Evolutionary conservation across 768 basidiomycete genomes (phyloP).

Genomic region (Rhizopogon vesiculosus): DNA sequence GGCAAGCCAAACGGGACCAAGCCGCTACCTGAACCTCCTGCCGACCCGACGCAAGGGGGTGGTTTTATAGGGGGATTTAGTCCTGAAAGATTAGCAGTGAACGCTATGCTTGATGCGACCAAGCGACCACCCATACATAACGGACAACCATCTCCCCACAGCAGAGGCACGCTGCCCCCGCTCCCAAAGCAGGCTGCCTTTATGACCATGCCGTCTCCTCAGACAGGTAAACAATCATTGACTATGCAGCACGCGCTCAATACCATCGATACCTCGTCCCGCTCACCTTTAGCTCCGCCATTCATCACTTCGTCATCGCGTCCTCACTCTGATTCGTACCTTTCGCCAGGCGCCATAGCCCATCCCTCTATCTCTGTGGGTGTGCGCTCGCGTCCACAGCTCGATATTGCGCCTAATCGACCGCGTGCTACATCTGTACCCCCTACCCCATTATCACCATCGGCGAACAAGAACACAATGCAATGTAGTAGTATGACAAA

Average conservation of each 20-base stretch:
- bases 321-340: constrained; percentile 29
- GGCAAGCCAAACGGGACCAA: constrained; percentile 12
- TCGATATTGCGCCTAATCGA: constrained; percentile 11
- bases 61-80: constrained; percentile 50
- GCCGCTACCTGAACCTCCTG: constrained; percentile 12
- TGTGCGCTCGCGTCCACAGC: constrained; percentile 8
- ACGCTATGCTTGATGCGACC: constrained; percentile 4
- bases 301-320: constrained; percentile 18
- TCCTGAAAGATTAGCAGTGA: constrained; percentile 10
- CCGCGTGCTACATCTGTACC: constrained; percentile 17
- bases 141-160: constrained; percentile 6
- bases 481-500: constrained; percentile 69
- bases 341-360: constrained; percentile 4
- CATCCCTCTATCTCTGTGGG: constrained; percentile 3
- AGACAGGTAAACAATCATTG: constrained; percentile 22
- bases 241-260: constrained; percentile 33
- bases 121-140: constrained; percentile 6
- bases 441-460: constrained; percentile 13
- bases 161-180: constrained; percentile 11
- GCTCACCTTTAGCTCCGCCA: constrained; percentile 15
- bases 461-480: constrained; percentile 10
- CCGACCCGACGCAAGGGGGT: not conserved
- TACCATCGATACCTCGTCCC: constrained; percentile 7
- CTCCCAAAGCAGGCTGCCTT: constrained; percentile 20
- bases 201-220: constrained; percentile 35